Percentiles rank a stretch among this genome's conserved stretches.
Conservation (phyloP, 1,139 yeast species). For the Insectozyma bohioensis region DNA sequence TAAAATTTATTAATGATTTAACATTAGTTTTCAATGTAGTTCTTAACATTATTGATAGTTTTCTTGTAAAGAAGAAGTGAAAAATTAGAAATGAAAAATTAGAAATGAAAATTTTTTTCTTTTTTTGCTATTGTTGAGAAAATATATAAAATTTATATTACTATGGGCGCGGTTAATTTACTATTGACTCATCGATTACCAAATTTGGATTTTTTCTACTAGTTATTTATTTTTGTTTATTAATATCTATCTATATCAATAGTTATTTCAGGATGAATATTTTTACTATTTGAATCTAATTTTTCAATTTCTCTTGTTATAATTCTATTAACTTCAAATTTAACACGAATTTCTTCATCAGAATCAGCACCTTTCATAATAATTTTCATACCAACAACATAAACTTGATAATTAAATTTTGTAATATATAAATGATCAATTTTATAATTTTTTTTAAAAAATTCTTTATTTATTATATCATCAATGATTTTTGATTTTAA, state of each 20-base stretch:
- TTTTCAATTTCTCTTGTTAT: conserved; percentile 32
- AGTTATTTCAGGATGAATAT: conserved; percentile 53
- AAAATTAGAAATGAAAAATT: conserved; percentile 1
- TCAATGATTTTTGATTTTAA: conserved; percentile 34
- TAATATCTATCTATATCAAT: conserved; percentile 53
- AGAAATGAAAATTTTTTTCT: conserved; percentile 3
- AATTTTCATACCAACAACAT: conserved; percentile 54
- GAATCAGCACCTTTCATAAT: conserved; percentile 67
- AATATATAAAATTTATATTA: background rate
- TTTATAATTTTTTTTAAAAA: conserved; percentile 49
- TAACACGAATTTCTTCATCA: conserved; percentile 61
- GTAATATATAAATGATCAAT: conserved; percentile 54
- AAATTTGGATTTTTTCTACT: conserved; percentile 1
- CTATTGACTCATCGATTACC: conserved; percentile 3
- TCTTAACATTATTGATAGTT: conserved; percentile 7
- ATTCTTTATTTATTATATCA: conserved; percentile 44
- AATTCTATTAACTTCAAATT: conserved; percentile 54
- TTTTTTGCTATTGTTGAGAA: no score
- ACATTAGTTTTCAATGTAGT: background rate
- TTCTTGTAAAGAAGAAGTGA: conserved; percentile 2
- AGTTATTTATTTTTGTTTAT: conserved; percentile 1
- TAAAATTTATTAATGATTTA: background rate
- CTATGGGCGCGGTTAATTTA: conserved; percentile 1
- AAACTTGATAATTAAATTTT: conserved; percentile 60
- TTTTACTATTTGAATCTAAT: conserved; percentile 23